Percentiles rank a stretch among this genome's conserved stretches.
These are phyloP conservation scores for Dissophora globulifera DNA, from an alignment of 192 early-diverging fungal species.

Conservation along the genomic window DNA sequence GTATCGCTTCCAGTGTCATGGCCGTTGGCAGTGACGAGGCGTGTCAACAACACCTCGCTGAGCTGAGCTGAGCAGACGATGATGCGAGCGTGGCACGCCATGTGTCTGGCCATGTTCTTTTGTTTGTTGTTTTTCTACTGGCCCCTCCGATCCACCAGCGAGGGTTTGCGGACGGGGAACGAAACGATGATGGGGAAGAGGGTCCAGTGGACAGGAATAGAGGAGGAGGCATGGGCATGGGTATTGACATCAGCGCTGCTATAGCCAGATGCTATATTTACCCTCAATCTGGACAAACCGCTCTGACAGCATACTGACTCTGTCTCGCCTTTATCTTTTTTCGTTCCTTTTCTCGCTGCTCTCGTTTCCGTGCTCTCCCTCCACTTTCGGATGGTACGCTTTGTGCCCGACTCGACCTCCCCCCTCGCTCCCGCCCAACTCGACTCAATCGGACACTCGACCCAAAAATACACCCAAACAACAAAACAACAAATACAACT, in stretches of 20 bases:
- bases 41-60: background rate
- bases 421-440: no score
- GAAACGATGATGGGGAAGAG: background rate
- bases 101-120: background rate
- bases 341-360: slow-evolving; percentile 3
- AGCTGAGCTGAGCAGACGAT: slow-evolving; percentile 18
- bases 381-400: no score
- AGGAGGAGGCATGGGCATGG: background rate
- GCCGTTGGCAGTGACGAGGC: background rate
- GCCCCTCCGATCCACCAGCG: background rate
- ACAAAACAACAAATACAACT: background rate
- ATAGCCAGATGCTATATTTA: slow-evolving; percentile 26
- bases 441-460: no score
- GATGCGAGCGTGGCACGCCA: background rate
- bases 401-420: no score
- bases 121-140: slow-evolving; percentile 7
- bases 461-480: no score
- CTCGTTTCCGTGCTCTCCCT: background rate
- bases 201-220: background rate
- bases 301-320: background rate
- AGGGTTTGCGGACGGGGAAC: background rate
- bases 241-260: background rate
- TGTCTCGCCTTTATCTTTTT: slow-evolving; percentile 8
- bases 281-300: background rate
- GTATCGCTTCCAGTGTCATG: slow-evolving; percentile 4